A percentile compares a stretch with the other conserved stretches of the same genome.
These are phyloP conservation scores for Aureobasidium sp. DNA, from an alignment of 2,329 filamentous ascomycete genomes.

Conservation along the genomic window DNA sequence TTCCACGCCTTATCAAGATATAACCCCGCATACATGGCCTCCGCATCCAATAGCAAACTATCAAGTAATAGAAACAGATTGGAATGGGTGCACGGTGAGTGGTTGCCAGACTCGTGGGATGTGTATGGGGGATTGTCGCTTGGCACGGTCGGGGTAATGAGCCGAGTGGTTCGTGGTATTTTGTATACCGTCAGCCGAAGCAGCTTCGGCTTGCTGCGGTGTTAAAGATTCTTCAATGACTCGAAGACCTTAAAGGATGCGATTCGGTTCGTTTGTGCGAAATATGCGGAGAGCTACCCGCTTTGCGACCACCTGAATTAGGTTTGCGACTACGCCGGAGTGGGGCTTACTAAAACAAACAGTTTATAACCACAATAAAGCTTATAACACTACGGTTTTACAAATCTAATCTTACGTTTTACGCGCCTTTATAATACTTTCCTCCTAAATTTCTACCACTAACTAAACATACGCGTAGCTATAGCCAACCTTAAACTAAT, in stretches of 20 bases:
- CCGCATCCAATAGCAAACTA: background rate
- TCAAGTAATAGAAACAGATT: background rate
- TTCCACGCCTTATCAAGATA: background rate
- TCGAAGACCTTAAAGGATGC: background rate
- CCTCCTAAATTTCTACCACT: too few relatives aligned
- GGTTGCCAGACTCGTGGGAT: background rate
- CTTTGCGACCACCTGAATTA: too few relatives aligned
- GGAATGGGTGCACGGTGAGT: background rate
- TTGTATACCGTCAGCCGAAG: background rate
- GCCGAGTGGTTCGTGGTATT: background rate
- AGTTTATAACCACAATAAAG: too few relatives aligned
- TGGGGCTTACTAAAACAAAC: too few relatives aligned
- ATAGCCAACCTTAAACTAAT: too few relatives aligned
- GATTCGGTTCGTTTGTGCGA: background rate
- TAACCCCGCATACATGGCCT: background rate
- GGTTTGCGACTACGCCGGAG: too few relatives aligned
- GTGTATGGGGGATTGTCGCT: background rate
- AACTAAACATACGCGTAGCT: too few relatives aligned
- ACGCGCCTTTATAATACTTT: too few relatives aligned
- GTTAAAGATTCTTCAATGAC: background rate
- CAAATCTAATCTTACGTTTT: too few relatives aligned
- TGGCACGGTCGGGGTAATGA: background rate
- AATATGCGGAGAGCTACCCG: too few relatives aligned
- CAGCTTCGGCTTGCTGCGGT: background rate
- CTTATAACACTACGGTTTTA: too few relatives aligned